Base-by-base conservation (phyloP, 768 basidiomycete species). In the Leccinum olivaceopallidum region DNA sequence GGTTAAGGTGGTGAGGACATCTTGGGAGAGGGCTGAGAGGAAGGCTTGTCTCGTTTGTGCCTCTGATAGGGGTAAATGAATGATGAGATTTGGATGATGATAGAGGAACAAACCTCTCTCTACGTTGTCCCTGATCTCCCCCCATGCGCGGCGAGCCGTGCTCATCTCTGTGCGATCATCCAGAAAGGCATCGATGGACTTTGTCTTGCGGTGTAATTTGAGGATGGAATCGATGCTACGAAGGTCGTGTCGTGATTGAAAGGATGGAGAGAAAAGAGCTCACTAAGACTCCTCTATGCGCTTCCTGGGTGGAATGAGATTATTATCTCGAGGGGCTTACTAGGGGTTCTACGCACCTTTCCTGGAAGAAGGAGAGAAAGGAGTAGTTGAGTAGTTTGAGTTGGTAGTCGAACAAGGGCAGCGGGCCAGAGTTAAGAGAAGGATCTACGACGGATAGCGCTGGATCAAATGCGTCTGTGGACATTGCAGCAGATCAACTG, bases 241-340 rank as follows among this genome's bases (percentile, higher is more conserved):
- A 53, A 59, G 34, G 47, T 52, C 53, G 58, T 22, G 63, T 58
- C 30, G 61, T 4, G 55, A 44, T 48, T 3, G 47, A 51, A 55
- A 36, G 44, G n/a, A 54, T 42, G 14, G 24, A 37, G 13, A 50
- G 10, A 48, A 36, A 44, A 39, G 53, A 51, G 51, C 87, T 71
- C 69, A 94, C 92, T 95, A 95, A 58, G 75, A 73, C 68, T 95
- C 94, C 73, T 97, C 95, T 57, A 95, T 90, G 48, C 84, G 84
- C 71, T 86, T 88, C 71, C 93, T 94, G 69, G 34, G 65, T 63
- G 32, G 14, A 16, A 49, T 55, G 53, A 58, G 55, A 47, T 65
- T 65, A 47, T 65, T 65, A 71, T 64, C 58, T 70, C 57, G 61
- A 59, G 57, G n/a, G 53, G 57, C 48, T 24, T 18, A 18, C 14